A percentile compares a stretch with the other conserved stretches of the same genome.
phyloP scores from a whole-genome alignment of 2,329 filamentous ascomycete genomes.

The Phaeosphaeria sp. region DNA sequence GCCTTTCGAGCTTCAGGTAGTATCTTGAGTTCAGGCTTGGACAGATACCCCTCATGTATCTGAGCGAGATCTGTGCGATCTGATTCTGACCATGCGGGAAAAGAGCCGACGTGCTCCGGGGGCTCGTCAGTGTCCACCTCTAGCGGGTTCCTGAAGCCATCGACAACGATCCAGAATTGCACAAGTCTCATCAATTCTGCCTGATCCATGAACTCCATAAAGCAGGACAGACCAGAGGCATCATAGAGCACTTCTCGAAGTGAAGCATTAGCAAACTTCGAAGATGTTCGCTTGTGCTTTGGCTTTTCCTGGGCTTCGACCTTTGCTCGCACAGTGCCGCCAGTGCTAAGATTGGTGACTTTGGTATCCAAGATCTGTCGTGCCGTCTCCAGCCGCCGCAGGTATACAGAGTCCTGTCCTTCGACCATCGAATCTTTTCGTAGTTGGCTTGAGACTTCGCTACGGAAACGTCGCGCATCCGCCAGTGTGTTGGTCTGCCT shows the following conservation, averaged over 20 bases:
- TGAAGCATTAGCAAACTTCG: slow-evolving; percentile 75
- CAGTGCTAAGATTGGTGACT: slow-evolving; percentile 79
- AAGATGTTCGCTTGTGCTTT: slow-evolving; percentile 55
- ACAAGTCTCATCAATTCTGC: slow-evolving; percentile 85
- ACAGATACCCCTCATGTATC: slow-evolving; percentile 89
- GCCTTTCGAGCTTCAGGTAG: slow-evolving; percentile 71
- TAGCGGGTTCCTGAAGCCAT: slow-evolving; percentile 91
- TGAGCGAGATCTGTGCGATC: slow-evolving; percentile 88
- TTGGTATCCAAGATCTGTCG: slow-evolving; percentile 90
- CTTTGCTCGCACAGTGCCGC: slow-evolving; percentile 58
- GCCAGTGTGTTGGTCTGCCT: slow-evolving; percentile 89
- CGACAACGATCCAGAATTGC: slow-evolving; percentile 98
- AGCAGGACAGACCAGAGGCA: slow-evolving; percentile 90
- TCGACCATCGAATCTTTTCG: slow-evolving; percentile 82
- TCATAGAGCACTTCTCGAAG: slow-evolving; percentile 88
- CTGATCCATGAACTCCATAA: slow-evolving; percentile 99
- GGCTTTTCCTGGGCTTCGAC: slow-evolving; percentile 49
- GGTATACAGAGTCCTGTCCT: slow-evolving; percentile 82
- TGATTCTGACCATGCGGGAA: slow-evolving; percentile 76
- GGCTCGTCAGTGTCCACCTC: slow-evolving; percentile 79
- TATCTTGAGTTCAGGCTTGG: slow-evolving; percentile 80
- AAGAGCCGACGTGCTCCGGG: slow-evolving; percentile 58
- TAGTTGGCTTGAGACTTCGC: slow-evolving; percentile 88
- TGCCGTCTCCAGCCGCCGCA: slow-evolving; percentile 89
- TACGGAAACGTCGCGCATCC: slow-evolving; percentile 89